Base-by-base conservation (phyloP, 371 early-diverging fungal genomes). In the Nosema muscidifuracis region DNA sequence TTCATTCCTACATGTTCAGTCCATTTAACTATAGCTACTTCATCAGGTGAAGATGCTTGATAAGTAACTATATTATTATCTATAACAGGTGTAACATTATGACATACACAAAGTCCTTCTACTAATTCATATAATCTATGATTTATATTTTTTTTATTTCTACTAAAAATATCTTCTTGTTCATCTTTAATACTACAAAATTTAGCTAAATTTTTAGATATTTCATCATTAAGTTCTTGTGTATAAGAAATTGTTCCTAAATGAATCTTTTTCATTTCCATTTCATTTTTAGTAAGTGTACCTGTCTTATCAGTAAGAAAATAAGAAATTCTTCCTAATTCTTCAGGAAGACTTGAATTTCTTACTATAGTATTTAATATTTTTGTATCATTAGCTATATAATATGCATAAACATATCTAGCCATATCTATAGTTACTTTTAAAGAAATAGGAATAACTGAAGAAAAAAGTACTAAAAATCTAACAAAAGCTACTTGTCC, bases 41-140 rank as follows among this genome's bases (percentile, higher is more conserved):
- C 99, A 83, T 99, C 99, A 7, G 99, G 99, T 33, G 92, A 91
- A n/a, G 94, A 89, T 0, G 97, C 95, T 81, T 96, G 95, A 78
- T 94, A 95, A 13, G 88, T 18, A 34, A 72, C 18, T 9, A 71
- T 82, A 24, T 82, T 82, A 26, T 80, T 76, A 55, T 82, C 84
- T 24, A 77, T 57, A 20, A 85, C 85, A 26, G 88, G 80, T 24
- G 83, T 85, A 55, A 92, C 95, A 80, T 91, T 93, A 77, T 95
- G 93, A 74, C 95, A 95, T 1, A 93, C 71, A 13, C 90, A 89
- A 18, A 95, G 81, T 0, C 91, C 90, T 73, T 89, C 88, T 0
- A 91, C 88, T 68, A 93, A 86, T 64, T 92, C 91, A 38, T 85
- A 85, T 26, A 91, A 84, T 68, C 89, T 88, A 26, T 85, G 40